phyloP scores from a whole-genome alignment of 192 early-diverging fungal genomes.

The Coemansia sp. region DNA sequence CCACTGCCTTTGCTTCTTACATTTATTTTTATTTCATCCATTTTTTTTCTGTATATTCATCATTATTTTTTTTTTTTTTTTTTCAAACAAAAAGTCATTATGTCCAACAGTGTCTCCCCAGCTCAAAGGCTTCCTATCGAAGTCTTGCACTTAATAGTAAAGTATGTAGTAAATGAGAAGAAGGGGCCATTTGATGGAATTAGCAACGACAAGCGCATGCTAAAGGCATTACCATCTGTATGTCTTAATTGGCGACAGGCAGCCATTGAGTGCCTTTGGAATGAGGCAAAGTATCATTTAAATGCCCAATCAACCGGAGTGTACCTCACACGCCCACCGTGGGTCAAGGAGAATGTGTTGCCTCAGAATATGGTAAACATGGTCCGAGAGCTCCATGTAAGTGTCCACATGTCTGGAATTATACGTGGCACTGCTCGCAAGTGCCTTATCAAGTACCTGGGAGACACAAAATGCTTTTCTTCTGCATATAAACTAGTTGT shows the following conservation, averaged over 20 bases:
- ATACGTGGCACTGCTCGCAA: not conserved
- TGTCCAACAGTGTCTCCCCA: not conserved
- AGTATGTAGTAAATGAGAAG: not conserved
- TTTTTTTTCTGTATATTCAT: not conserved
- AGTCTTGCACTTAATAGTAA: too few species aligned
- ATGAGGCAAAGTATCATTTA: not conserved
- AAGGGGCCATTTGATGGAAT: not conserved
- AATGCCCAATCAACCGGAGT: too few species aligned
- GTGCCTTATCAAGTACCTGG: not conserved
- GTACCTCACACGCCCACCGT: too few species aligned
- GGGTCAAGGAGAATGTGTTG: too few species aligned
- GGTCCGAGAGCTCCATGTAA: not conserved
- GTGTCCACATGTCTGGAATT: not conserved
- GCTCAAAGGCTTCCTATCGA: too few species aligned
- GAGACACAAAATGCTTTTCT: not conserved
- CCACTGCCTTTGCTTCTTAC: not conserved
- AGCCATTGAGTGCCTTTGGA: not conserved
- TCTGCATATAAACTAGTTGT: too few species aligned
- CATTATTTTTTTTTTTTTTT: not conserved
- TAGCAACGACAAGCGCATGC: not conserved
- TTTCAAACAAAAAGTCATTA: not conserved
- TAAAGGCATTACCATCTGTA: not conserved
- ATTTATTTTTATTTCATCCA: not conserved
- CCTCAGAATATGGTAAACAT: too few species aligned
- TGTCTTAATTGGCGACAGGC: not conserved